Evolutionary conservation across 495 filamentous ascomycete species (phyloP).

Genomic region (Hypoxylon lenormandii): DNA sequence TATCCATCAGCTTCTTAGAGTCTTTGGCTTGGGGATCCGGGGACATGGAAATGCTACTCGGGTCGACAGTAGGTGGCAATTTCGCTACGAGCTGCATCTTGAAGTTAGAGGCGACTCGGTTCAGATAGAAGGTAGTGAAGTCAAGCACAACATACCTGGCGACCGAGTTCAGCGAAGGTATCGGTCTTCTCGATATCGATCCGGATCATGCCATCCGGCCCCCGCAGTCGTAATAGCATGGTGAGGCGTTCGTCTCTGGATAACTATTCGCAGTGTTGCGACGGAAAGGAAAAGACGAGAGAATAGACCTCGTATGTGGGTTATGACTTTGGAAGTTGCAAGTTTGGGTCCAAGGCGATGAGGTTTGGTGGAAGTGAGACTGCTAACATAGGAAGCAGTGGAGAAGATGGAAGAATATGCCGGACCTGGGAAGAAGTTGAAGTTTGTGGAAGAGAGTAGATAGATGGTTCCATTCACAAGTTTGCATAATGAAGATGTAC

Average conservation of each 20-base stretch:
- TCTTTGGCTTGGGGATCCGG: slow-evolving; percentile 82
- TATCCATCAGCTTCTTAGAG: slow-evolving; percentile 72
- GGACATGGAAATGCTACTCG: slow-evolving; percentile 79
- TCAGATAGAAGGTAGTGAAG: slow-evolving; percentile 1
- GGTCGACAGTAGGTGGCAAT: slow-evolving; percentile 71
- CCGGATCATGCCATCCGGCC: slow-evolving; percentile 77
- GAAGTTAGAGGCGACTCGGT: slow-evolving; percentile 28
- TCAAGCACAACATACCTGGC: slow-evolving; percentile 56
- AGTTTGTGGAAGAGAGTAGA: slow-evolving; percentile 1
- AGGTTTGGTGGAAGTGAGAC: not conserved
- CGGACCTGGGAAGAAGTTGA: not conserved
- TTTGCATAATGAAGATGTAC: slow-evolving; percentile 29
- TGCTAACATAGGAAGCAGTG: not conserved
- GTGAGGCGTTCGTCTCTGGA: slow-evolving; percentile 2
- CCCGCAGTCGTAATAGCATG: slow-evolving; percentile 77
- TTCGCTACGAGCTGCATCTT: slow-evolving; percentile 56
- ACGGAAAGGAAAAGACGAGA: slow-evolving; percentile 8
- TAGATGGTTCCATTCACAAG: slow-evolving; percentile 7
- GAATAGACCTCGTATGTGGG: not conserved
- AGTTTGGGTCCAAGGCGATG: not conserved
- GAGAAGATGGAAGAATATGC: not conserved
- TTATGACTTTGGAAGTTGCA: not conserved
- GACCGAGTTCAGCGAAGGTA: slow-evolving; percentile 64
- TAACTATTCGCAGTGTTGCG: slow-evolving; percentile 16
- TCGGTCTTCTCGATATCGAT: slow-evolving; percentile 71